Percentiles rank a stretch among this genome's conserved stretches.
phyloP scores from a whole-genome alignment of 495 filamentous ascomycete genomes.

The Lophiotrema nucula region DNA sequence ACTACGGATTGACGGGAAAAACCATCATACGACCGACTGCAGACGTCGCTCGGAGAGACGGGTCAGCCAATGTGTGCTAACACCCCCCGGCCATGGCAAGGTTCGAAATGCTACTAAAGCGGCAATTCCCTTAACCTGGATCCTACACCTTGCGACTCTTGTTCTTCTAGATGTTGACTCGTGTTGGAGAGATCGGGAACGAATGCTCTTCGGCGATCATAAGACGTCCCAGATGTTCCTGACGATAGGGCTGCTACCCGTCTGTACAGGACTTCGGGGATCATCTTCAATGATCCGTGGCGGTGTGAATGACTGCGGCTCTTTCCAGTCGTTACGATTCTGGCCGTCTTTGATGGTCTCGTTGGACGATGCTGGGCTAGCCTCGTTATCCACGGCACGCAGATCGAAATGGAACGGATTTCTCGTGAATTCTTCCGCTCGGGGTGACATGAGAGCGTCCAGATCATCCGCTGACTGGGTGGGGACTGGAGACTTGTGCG shows the following conservation, averaged over 20 bases:
- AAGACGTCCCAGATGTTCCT: constrained; percentile 57
- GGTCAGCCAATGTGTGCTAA: too few species aligned
- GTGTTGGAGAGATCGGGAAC: not conserved
- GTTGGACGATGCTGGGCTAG: constrained; percentile 26
- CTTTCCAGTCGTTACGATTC: constrained; percentile 16
- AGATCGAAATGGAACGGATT: constrained; percentile 44
- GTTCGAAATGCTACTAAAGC: too few species aligned
- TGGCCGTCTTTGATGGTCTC: constrained; percentile 32
- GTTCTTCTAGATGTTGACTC: not conserved
- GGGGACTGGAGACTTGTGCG: constrained; percentile 22
- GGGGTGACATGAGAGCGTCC: constrained; percentile 43
- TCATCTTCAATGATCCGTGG: constrained; percentile 50
- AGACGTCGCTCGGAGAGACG: too few species aligned
- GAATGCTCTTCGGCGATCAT: constrained; percentile 30
- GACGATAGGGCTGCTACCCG: constrained; percentile 64
- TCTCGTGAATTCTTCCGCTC: constrained; percentile 45
- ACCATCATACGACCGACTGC: too few species aligned
- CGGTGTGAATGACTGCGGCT: constrained; percentile 11
- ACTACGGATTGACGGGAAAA: too few species aligned
- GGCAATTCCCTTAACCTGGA: too few species aligned
- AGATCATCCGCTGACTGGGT: constrained; percentile 24
- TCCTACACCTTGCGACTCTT: too few species aligned
- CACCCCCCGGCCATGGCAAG: too few species aligned
- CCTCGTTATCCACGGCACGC: constrained; percentile 2
- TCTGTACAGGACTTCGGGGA: constrained; percentile 63